A percentile compares a stretch with the other conserved stretches of the same genome.
These are phyloP conservation scores for Nicotiana rustica DNA, from an alignment of 305 asterid species.

Conservation along the genomic window DNA sequence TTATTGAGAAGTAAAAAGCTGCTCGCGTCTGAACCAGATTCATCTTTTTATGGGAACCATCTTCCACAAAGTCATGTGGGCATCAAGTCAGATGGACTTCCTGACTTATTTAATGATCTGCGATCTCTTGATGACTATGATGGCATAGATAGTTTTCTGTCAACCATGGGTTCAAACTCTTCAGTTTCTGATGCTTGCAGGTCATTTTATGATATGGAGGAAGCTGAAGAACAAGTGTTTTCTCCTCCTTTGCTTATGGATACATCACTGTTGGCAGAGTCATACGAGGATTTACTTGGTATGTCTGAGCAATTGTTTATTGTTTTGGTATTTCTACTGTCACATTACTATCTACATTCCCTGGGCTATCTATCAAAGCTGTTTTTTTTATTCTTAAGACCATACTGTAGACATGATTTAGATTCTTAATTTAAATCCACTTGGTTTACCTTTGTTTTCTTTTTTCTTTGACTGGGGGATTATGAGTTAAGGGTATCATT, in stretches of 20 bases:
- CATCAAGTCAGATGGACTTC: constrained; percentile 64
- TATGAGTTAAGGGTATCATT: neutral
- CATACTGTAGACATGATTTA: neutral
- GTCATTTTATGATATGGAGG: constrained; percentile 76
- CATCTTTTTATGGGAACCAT: constrained; percentile 61
- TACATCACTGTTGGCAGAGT: constrained; percentile 69
- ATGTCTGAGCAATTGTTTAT: constrained; percentile 31
- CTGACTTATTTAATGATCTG: constrained; percentile 67
- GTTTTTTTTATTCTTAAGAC: neutral
- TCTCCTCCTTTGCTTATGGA: constrained; percentile 96
- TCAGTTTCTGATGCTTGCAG: constrained; percentile 76
- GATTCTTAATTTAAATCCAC: neutral
- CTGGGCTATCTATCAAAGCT: neutral
- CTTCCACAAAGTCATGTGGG: constrained; percentile 57
- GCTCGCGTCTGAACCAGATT: constrained; percentile 65
- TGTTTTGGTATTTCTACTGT: constrained; percentile 14
- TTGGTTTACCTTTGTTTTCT: neutral
- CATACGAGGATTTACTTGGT: constrained; percentile 95
- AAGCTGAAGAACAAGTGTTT: constrained; percentile 81
- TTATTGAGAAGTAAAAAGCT: constrained; percentile 59
- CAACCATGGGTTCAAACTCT: constrained; percentile 78
- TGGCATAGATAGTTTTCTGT: constrained; percentile 59
- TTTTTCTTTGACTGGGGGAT: neutral
- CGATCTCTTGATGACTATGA: constrained; percentile 82
- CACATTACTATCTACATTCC: neutral